Base-by-base conservation (phyloP, 306 rosid species). In the Lupinus albus region DNA sequence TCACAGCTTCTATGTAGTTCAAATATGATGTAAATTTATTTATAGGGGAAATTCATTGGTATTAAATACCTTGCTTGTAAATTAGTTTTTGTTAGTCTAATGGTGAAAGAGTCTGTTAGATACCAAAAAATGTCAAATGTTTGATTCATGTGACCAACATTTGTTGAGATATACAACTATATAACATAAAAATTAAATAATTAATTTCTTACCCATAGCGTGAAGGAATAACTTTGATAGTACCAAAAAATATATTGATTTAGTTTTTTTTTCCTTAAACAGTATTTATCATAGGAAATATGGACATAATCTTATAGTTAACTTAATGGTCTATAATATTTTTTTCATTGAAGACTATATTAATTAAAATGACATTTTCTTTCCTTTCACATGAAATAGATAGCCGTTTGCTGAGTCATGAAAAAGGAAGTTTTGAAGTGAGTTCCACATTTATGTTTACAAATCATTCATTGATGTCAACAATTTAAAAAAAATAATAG, bases 1-100 rank as follows among this genome's bases (percentile, higher is more conserved):
- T 72, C 74, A 33, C 30, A 11, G 41, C 60, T 73, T 67, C 64
- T 41, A 71, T 71, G 78, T 67, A 71, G 74, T 82, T 79, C 63
- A 48, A 41, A 48, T 32, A 12, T 48, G 53, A 68, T 62, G 41
- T 53, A 42, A n/a, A 25, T 25, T 25, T 2, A 25, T 25, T 25
- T 25, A 25, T 25, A 25, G 30, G 30, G 0, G 30, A 44, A 82
- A 35, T 25, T 25, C 75, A 25, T 17, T 16, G 73, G 76, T n/a
- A 77, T 42, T 11, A 42, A 42, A 42, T 11, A 11, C 11, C 47
- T 11, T 2, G 47, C 47, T 42, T 12, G n/a, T n/a, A n/a, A n/a
- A n/a, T n/a, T 42, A 42, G 47, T 42, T 3, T 42, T 25, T 25
- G 2, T 25, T n/a, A n/a, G n/a, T n/a, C n/a, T n/a, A n/a, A n/a